phyloP scores from a whole-genome alignment of 805 yeast genomes.

The Ogataea ramenticola region DNA sequence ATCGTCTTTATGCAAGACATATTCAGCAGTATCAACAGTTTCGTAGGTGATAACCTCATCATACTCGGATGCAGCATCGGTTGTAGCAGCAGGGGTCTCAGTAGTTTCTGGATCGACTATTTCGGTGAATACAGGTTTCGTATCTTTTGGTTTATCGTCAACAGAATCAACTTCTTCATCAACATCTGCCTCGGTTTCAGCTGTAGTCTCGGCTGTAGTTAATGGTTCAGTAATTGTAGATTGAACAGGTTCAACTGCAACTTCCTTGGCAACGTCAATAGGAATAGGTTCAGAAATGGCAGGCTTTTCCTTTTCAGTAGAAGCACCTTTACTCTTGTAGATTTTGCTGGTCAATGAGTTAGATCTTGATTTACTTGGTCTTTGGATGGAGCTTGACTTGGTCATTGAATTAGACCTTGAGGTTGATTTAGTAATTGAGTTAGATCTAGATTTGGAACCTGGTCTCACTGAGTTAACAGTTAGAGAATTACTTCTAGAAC shows the following conservation, averaged over 20 bases:
- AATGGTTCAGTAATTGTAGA: constrained; percentile 1
- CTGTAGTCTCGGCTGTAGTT: constrained; percentile 1
- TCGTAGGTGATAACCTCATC: constrained; percentile 34
- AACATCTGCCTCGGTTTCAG: constrained; percentile 4
- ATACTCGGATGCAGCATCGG: constrained; percentile 13
- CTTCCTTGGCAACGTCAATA: constrained; percentile 23
- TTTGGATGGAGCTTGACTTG: constrained; percentile 9
- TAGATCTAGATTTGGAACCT: constrained; percentile 2
- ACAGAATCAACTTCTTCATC: constrained; percentile 3
- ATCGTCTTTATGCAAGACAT: constrained; percentile 34
- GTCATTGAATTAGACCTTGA: constrained; percentile 38
- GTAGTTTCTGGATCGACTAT: constrained; percentile 10
- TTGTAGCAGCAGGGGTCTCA: constrained; percentile 1
- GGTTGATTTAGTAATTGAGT: constrained; percentile 13
- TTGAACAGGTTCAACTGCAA: constrained; percentile 12
- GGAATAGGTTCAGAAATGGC: constrained; percentile 6
- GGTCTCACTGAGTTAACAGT: constrained; percentile 17
- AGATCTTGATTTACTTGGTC: constrained; percentile 5
- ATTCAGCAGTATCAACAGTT: constrained; percentile 43
- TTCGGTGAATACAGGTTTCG: constrained; percentile 26
- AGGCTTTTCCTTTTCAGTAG: constrained; percentile 4
- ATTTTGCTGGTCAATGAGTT: constrained; percentile 14
- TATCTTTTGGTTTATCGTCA: not conserved
- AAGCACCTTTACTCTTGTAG: not conserved
- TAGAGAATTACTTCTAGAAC: constrained; percentile 37